Conservation (phyloP, 2,329 filamentous ascomycete species). For the Aspergillus sp. region DNA sequence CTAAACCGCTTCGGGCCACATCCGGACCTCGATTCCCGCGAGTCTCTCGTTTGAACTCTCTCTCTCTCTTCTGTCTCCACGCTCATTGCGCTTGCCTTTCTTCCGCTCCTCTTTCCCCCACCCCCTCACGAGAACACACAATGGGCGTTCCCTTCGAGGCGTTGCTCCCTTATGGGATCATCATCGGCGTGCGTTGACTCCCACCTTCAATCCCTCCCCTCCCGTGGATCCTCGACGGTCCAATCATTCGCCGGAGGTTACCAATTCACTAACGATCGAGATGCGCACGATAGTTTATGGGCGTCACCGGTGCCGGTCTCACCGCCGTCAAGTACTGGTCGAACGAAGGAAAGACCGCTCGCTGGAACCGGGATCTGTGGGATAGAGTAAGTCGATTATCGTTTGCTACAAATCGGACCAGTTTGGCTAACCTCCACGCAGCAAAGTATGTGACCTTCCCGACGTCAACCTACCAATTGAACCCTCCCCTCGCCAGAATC, state of each 20-base stretch:
- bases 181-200: slow-evolving; percentile 55
- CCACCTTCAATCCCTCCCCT: not conserved
- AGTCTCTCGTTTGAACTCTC: slow-evolving; percentile 12
- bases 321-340: slow-evolving; percentile 58
- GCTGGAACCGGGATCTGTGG: slow-evolving; percentile 63
- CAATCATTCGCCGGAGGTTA: not conserved
- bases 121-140: slow-evolving; percentile 10
- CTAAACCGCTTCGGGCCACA: slow-evolving; percentile 33
- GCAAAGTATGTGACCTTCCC: slow-evolving; percentile 52
- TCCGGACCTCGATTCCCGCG: slow-evolving; percentile 27
- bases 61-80: slow-evolving; percentile 1
- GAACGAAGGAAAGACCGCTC: slow-evolving; percentile 62
- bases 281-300: slow-evolving; percentile 55
- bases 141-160: slow-evolving; percentile 70
- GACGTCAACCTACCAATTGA: slow-evolving; percentile 1
- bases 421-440: slow-evolving; percentile 44
- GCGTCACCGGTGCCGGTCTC: slow-evolving; percentile 58
- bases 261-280: slow-evolving; percentile 7
- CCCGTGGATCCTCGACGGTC: not conserved
- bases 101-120: slow-evolving; percentile 18
- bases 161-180: slow-evolving; percentile 63
- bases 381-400: slow-evolving; percentile 55
- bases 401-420: slow-evolving; percentile 13
- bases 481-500: not conserved
- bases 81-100: slow-evolving; percentile 10